phyloP scores from a whole-genome alignment of 2,329 filamentous ascomycete genomes.

The Microcera coccophila region DNA sequence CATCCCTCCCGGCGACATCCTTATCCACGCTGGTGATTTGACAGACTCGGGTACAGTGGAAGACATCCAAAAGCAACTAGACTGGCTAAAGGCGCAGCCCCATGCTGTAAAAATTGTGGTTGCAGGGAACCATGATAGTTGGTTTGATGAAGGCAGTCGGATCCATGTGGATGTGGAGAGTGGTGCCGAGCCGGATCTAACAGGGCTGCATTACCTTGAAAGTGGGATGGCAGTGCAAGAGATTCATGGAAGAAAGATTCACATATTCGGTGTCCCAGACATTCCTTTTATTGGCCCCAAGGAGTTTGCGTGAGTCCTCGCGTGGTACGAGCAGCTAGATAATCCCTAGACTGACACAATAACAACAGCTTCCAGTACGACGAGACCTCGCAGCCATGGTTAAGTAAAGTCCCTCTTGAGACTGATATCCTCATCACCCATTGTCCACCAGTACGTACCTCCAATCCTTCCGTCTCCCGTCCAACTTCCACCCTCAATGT shows the following conservation, averaged over 20 bases:
- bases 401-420: slow-evolving; percentile 63
- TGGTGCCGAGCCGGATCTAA: slow-evolving; percentile 58
- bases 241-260: slow-evolving; percentile 53
- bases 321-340: not conserved
- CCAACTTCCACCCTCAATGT: not conserved
- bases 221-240: slow-evolving; percentile 61
- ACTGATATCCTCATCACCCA: slow-evolving; percentile 81
- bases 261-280: slow-evolving; percentile 75
- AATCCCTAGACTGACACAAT: not conserved
- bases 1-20: slow-evolving; percentile 73
- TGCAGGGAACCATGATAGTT: slow-evolving; percentile 85
- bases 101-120: slow-evolving; percentile 79
- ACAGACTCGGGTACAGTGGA: slow-evolving; percentile 66
- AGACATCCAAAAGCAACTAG: slow-evolving; percentile 76
- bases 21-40: slow-evolving; percentile 88
- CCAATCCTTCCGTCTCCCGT: not conserved
- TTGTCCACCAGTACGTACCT: slow-evolving; percentile 59
- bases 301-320: slow-evolving; percentile 56
- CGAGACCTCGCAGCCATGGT: slow-evolving; percentile 64
- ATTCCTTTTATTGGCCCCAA: slow-evolving; percentile 71
- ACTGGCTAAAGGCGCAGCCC: slow-evolving; percentile 74
- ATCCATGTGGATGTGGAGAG: slow-evolving; percentile 51
- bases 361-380: slow-evolving; percentile 67
- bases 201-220: slow-evolving; percentile 70
- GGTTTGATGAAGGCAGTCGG: slow-evolving; percentile 67